phyloP scores from a whole-genome alignment of 2,329 filamentous ascomycete species.

The Fusarium concolor region DNA sequence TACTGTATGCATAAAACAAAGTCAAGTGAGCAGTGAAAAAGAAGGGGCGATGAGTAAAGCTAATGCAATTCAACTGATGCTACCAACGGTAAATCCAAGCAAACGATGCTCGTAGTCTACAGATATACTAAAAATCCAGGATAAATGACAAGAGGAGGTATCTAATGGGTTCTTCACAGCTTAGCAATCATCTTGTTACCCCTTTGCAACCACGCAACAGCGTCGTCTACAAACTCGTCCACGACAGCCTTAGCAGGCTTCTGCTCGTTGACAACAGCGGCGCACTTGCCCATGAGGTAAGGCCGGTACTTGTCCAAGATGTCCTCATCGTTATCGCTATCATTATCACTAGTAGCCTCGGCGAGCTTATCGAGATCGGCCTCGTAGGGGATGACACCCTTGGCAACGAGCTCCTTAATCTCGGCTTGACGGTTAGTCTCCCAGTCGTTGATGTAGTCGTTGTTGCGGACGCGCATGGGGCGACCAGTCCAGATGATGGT shows the following conservation, averaged over 20 bases:
- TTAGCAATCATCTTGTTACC: conserved; percentile 77
- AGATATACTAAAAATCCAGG: conserved; percentile 30
- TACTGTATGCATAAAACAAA: background rate
- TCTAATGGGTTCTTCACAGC: conserved; percentile 62
- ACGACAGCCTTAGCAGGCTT: conserved; percentile 92
- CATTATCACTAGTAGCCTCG: conserved; percentile 72
- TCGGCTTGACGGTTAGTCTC: conserved; percentile 89
- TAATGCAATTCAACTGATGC: conserved; percentile 8
- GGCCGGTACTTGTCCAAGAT: conserved; percentile 91
- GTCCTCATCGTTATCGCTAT: conserved; percentile 81
- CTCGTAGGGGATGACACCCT: conserved; percentile 94
- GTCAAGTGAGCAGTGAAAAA: background rate
- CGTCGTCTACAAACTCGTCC: conserved; percentile 91
- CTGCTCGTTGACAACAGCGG: conserved; percentile 92
- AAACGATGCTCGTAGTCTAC: conserved; percentile 43
- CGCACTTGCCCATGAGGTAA: conserved; percentile 96
- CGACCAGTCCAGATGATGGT: conserved; percentile 99
- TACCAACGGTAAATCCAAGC: conserved; percentile 11
- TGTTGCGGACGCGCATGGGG: conserved; percentile 91
- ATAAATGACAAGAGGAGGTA: conserved; percentile 20
- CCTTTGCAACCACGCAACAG: conserved; percentile 75
- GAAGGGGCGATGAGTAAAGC: background rate
- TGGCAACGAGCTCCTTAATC: conserved; percentile 90
- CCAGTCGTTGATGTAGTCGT: conserved; percentile 95
- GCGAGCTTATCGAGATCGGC: conserved; percentile 88